Evolutionary conservation across 169 alveolate species (phyloP).

Genomic region (Cryptosporidium sp.): DNA sequence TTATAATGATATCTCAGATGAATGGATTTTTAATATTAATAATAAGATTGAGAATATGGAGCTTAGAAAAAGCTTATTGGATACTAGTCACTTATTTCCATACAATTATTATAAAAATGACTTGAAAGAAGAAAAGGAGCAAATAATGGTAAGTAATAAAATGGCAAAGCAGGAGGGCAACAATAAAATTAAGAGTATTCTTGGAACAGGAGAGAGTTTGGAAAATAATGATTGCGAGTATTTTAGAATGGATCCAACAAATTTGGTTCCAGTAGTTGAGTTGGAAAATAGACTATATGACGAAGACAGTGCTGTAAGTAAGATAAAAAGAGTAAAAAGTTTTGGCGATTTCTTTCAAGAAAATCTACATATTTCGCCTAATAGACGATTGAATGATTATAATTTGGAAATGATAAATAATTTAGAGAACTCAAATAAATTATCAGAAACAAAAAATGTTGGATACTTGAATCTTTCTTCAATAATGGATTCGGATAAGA

Average conservation of each 20-base stretch:
- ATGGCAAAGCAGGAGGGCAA: not conserved
- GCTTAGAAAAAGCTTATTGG: slow-evolving; percentile 44
- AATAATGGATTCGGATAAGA: slow-evolving; percentile 4
- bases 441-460: not conserved
- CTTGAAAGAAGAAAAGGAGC: not conserved
- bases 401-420: not conserved
- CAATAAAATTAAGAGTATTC: slow-evolving; percentile 19
- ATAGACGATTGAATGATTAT: not conserved
- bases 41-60: slow-evolving; percentile 29
- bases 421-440: not conserved
- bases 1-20: slow-evolving; percentile 23
- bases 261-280: slow-evolving; percentile 10
- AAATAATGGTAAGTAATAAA: not conserved
- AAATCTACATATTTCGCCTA: slow-evolving; percentile 50
- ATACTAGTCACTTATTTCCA: slow-evolving; percentile 37
- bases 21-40: slow-evolving; percentile 66
- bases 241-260: slow-evolving; percentile 1
- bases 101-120: not conserved
- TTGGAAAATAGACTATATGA: not conserved
- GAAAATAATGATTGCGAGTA: not conserved
- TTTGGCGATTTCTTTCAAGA: slow-evolving; percentile 67
- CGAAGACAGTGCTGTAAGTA: not conserved
- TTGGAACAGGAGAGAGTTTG: slow-evolving; percentile 24
- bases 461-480: not conserved
- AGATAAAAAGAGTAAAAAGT: slow-evolving; percentile 29